A percentile compares a stretch with the other conserved stretches of the same genome.
Conservation (phyloP, 2,329 filamentous ascomycete genomes). For the Metarhizium sp. region DNA sequence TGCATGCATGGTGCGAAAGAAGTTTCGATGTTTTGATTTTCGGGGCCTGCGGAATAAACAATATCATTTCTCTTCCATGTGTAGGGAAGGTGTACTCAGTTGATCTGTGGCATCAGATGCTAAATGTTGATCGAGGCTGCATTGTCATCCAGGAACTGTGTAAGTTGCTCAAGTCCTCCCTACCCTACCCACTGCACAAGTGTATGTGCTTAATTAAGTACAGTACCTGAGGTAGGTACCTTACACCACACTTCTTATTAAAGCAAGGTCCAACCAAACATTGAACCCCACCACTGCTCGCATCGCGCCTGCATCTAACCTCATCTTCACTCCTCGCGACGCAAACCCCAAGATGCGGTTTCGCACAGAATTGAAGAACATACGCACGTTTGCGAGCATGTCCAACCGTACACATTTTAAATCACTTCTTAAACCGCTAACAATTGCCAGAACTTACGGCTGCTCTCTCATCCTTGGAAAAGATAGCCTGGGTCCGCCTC, state of each 20-base stretch:
- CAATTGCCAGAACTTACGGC: conserved; percentile 48
- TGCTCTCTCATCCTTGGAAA: conserved; percentile 59
- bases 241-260: not conserved
- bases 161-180: not conserved
- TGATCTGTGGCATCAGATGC: not conserved
- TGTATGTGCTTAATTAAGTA: not conserved
- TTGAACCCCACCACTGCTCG: not conserved
- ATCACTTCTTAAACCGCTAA: conserved; percentile 1
- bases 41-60: not conserved
- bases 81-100: not conserved
- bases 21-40: not conserved
- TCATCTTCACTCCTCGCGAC: not conserved
- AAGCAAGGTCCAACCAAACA: not conserved
- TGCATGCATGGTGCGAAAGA: not conserved
- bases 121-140: not conserved
- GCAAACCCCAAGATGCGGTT: conserved; percentile 46
- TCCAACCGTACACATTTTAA: not conserved
- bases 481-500: conserved; percentile 84
- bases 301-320: not conserved
- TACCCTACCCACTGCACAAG: not conserved
- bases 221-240: too few relatives aligned
- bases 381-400: conserved; percentile 56
- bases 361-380: conserved; percentile 56
- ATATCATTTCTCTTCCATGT: not conserved
- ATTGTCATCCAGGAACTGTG: not conserved